phyloP scores from a whole-genome alignment of 1,284 basidiomycete genomes.

The Lentinula novae-zelandiae region DNA sequence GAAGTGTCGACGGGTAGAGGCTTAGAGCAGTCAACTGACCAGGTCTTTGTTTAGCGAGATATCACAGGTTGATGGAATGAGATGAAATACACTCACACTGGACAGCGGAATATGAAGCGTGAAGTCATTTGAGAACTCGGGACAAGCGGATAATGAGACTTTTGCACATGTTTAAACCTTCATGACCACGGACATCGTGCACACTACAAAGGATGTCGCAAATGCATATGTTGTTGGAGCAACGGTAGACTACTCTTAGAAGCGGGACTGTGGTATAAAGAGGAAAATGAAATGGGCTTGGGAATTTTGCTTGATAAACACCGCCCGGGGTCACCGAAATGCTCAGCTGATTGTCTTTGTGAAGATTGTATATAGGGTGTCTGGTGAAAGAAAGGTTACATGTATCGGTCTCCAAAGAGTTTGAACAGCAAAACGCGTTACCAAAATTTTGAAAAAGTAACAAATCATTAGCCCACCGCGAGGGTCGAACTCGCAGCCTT shows the following conservation, averaged over 20 bases:
- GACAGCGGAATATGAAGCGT: background rate
- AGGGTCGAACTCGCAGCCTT: constrained; percentile 92
- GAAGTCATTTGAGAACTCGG: background rate
- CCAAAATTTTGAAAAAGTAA: background rate
- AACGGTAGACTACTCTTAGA: background rate
- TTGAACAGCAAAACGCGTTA: no score
- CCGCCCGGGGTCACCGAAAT: no score
- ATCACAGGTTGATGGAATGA: background rate
- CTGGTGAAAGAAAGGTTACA: no score
- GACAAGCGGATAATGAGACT: background rate
- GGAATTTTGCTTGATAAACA: no score
- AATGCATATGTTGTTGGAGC: background rate
- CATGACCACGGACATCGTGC: no score
- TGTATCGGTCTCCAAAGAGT: no score
- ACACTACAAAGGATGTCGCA: background rate
- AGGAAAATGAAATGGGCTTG: background rate
- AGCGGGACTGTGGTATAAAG: background rate
- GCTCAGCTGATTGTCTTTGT: no score
- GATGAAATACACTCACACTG: no score
- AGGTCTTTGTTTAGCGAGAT: background rate
- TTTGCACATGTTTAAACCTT: background rate
- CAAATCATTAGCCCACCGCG: constrained; percentile 75
- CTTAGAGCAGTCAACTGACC: background rate
- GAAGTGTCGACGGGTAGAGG: background rate
- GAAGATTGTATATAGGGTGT: no score